phyloP scores from a whole-genome alignment of 1,284 basidiomycete genomes.

The Tylopilus sp. region DNA sequence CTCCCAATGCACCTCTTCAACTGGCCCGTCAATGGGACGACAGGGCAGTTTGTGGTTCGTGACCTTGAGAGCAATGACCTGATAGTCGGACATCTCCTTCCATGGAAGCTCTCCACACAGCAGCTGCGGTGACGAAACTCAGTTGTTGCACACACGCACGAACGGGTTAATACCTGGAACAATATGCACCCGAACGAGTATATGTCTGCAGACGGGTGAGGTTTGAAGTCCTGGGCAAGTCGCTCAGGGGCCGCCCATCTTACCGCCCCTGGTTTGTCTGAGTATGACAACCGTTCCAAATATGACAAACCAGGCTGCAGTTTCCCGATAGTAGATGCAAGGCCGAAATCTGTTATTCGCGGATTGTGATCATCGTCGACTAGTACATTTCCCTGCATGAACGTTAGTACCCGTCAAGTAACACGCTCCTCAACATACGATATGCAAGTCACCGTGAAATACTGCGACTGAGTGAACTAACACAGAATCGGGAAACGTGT shows the following conservation, averaged over 20 bases:
- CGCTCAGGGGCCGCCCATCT: slow-evolving; percentile 5
- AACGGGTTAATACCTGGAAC: slow-evolving; percentile 12
- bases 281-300: slow-evolving; percentile 11
- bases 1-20: neutral
- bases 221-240: neutral
- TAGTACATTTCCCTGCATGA: slow-evolving; percentile 18
- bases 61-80: slow-evolving; percentile 14
- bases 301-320: slow-evolving; percentile 16
- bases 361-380: slow-evolving; percentile 12
- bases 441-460: slow-evolving; percentile 10
- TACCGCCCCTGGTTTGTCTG: slow-evolving; percentile 11
- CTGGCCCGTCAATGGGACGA: neutral
- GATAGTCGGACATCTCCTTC: slow-evolving; percentile 1
- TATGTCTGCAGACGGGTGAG: slow-evolving; percentile 8
- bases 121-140: neutral
- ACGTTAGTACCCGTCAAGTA: neutral
- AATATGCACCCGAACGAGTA: slow-evolving; percentile 21
- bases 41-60: neutral
- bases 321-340: neutral
- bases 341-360: slow-evolving; percentile 19
- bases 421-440: too few relatives aligned
- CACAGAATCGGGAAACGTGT: neutral
- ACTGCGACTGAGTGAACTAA: slow-evolving; percentile 20
- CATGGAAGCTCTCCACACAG: slow-evolving; percentile 6
- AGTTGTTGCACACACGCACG: neutral